Percentiles rank a stretch among this genome's conserved stretches.
These are phyloP conservation scores for Suhomyces bolitotheri DNA, from an alignment of 1,139 yeast genomes.

Conservation along the genomic window DNA sequence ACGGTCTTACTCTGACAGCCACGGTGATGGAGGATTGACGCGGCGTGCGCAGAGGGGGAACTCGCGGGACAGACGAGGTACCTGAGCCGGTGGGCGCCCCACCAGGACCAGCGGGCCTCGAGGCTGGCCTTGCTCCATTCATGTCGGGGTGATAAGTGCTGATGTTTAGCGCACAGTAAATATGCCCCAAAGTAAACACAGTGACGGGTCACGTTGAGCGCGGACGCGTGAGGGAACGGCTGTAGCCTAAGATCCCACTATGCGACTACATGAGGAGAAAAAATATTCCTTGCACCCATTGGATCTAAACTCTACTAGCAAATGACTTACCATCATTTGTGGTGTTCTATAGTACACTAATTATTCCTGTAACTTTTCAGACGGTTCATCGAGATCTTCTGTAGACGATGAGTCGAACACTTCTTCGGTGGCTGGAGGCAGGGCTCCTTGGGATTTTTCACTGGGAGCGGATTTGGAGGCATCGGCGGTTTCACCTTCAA, in stretches of 20 bases:
- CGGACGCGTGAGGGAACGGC: background rate
- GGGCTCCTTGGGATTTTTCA: background rate
- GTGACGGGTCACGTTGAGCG: background rate
- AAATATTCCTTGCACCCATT: no score
- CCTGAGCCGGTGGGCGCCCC: background rate
- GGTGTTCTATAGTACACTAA: slow-evolving; percentile 6
- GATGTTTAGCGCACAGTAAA: background rate
- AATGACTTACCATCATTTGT: no score
- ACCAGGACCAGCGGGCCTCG: background rate
- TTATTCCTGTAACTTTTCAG: slow-evolving; percentile 9
- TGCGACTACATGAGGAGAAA: no score
- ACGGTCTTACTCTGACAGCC: slow-evolving; percentile 84
- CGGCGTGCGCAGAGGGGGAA: no score
- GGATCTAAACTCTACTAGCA: background rate
- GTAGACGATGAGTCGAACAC: slow-evolving; percentile 6
- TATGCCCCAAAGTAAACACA: background rate
- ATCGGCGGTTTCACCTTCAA: slow-evolving; percentile 24
- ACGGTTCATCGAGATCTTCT: slow-evolving; percentile 8
- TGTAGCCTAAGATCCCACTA: no score
- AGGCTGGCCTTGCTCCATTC: slow-evolving; percentile 2
- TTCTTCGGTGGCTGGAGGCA: background rate
- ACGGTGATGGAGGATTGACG: slow-evolving; percentile 72
- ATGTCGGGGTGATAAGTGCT: background rate
- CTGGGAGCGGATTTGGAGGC: background rate
- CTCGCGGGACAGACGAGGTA: no score